phyloP scores from a whole-genome alignment of 2,329 filamentous ascomycete genomes.

The Trichoderma simmonsii region DNA sequence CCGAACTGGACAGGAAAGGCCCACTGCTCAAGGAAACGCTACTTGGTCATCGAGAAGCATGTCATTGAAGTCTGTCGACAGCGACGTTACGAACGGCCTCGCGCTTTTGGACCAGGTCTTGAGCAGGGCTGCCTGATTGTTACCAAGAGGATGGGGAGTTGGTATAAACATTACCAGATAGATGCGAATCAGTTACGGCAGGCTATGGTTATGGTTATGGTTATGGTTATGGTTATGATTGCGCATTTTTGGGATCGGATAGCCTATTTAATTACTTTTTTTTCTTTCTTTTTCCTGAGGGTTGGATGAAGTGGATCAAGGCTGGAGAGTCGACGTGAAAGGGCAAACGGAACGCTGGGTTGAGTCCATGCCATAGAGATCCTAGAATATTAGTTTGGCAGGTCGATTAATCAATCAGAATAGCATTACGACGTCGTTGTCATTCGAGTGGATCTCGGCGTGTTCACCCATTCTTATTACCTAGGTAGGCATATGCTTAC shows the following conservation, averaged over 20 bases:
- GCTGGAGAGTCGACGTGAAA: neutral
- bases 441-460: neutral
- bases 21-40: neutral
- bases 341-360: neutral
- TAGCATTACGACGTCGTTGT: neutral
- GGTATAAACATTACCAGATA: neutral
- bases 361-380: neutral
- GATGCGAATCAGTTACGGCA: neutral
- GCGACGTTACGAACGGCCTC: neutral
- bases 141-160: neutral
- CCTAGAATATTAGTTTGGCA: neutral
- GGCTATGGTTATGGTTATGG: no score
- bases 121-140: neutral
- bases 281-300: neutral
- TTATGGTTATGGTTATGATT: neutral
- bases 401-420: neutral
- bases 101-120: slow-evolving; percentile 3
- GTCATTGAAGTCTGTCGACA: neutral
- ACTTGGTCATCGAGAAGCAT: neutral
- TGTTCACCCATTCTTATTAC: neutral
- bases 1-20: neutral
- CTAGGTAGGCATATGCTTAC: neutral
- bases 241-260: neutral
- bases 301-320: slow-evolving; percentile 11
- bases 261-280: neutral